phyloP scores from a whole-genome alignment of 352 stramenopile genomes.

The Phytophthora citrophthora region DNA sequence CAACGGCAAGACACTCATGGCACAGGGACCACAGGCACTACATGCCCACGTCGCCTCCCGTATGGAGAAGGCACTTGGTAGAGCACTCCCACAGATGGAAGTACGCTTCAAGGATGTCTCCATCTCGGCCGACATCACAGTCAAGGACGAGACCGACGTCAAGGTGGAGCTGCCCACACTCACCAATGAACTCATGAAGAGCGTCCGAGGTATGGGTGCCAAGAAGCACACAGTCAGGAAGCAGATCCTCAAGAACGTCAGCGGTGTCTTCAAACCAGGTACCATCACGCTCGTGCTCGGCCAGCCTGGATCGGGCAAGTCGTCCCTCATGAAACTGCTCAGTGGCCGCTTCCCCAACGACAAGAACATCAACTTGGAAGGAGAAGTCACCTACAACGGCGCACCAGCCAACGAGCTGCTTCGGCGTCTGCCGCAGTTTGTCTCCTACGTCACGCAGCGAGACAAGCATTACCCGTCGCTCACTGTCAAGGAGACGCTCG shows the following conservation, averaged over 20 bases:
- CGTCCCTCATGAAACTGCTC: constrained; percentile 59
- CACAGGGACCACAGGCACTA: constrained; percentile 30
- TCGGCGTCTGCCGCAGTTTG: constrained; percentile 38
- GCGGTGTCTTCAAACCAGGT: constrained; percentile 45
- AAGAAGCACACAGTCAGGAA: constrained; percentile 45
- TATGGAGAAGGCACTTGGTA: constrained; percentile 32
- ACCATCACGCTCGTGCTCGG: constrained; percentile 61
- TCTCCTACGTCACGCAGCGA: constrained; percentile 46
- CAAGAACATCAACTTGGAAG: constrained; percentile 42
- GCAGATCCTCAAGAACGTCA: constrained; percentile 47
- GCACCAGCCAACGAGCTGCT: constrained; percentile 2
- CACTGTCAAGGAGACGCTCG: constrained; percentile 62
- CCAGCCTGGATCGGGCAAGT: constrained; percentile 55
- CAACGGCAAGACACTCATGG: constrained; percentile 42
- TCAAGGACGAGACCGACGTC: constrained; percentile 26
- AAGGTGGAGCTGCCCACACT: constrained; percentile 30
- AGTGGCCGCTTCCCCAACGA: constrained; percentile 40
- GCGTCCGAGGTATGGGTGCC: constrained; percentile 13
- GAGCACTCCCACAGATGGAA: constrained; percentile 45
- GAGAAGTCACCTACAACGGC: constrained; percentile 58
- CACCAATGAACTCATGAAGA: constrained; percentile 30
- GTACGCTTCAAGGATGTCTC: constrained; percentile 42
- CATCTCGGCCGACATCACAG: constrained; percentile 32
- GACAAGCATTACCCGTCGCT: constrained; percentile 51
- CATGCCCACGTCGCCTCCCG: constrained; percentile 32